Evolutionary conservation across 2,329 filamentous ascomycete genomes (phyloP), one percentile per base, ranked within the genome.

Genomic region (Epichloe typhina): DNA sequence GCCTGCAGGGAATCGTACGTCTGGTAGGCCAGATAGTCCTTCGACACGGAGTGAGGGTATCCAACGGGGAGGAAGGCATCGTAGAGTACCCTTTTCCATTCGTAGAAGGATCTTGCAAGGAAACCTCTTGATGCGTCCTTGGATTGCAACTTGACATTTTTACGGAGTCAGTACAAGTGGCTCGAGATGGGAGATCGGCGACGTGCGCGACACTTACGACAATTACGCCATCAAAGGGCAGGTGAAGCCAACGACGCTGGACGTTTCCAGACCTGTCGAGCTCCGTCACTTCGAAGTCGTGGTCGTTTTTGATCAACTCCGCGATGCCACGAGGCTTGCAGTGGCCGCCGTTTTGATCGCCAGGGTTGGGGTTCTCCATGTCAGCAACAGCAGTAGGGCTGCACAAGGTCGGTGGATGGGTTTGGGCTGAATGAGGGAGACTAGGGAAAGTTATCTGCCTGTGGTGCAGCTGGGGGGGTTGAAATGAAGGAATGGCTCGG

Each of bases 41-140:
- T 72, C 1, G 85, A 91, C 33, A 96, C 90, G 46, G 84, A 93
- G 57, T 89, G 79, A 1, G 89, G 90, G 65, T 84, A 96, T n/a
- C 89, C 89, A 1, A 86, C 82, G 0, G 90, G 90, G 1, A 95
- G 74, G 62, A 95, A 95, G 31, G 90, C 78, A 57, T 88, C 82
- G 41, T 56, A 59, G 15, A 89, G 62, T 8, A 64, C 62, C 54
- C 71, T 72, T 54, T 61, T 61, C 64, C 64, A 67, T 48, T 65
- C 65, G 9, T 58, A 53, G 9, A 66, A 47, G 2, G 61, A 66
- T 4, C 60, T 59, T 9, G 57, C 59, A 19, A 65, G 56, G 36
- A 59, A 52, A 36, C 57, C 53, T 39, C 58, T 62, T 8, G 57
- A 53, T 19, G 51, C 56, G 2, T 52, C 50, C 42, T 54, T 58